Base-by-base conservation (phyloP, 768 basidiomycete genomes). In the Rhodocollybia butyracea region DNA sequence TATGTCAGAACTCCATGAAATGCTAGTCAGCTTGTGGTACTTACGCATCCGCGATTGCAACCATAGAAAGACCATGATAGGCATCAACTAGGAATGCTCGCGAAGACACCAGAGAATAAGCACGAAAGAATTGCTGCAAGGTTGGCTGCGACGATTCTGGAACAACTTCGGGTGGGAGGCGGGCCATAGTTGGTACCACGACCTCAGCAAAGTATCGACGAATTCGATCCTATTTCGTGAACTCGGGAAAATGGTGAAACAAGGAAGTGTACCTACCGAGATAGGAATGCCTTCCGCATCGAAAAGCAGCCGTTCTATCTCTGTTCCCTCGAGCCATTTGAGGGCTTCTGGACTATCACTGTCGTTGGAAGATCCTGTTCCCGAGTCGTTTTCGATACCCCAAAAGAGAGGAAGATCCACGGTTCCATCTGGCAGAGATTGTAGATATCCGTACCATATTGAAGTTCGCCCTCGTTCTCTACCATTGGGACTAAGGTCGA, bases 11-110 rank as follows among this genome's bases (percentile, higher is more conserved):
- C 24, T 29, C 5, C 26, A 2, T 13, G 43, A n/a, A 19, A 17
- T n/a, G 43, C 12, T 17, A 6, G 34, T 17, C 13, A 10, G n/a
- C n/a, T 24, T 24, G 3, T 40, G 34, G 11, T 12, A 36, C 85
- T 68, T 65, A 91, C 88, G 80, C 79, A 71, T 94, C 93, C 30
- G 90, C 90, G 59, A 93, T 80, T 3, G 93, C 91, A 19, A 92
- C 89, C 80, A 96, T 88, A 1, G 88, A 80, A 17, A 94, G 72
- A 5, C 84, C 83, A 65, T 92, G 91, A 64, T 83, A 94, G 6
- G 81, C 77, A 68, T 95, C 93, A 57, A 93, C 82, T 57, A 90
- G 73, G 70, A 95, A 95, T 3, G 91, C 87, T 36, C 93, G 78
- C 3, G 91, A 88, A 3, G 86, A 88, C 48, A 95, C 89, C 31